A percentile compares a stretch with the other conserved stretches of the same genome.
Evolutionary conservation across 1,139 yeast species (phyloP).

Genomic region (Scheffersomyces stambukii): DNA sequence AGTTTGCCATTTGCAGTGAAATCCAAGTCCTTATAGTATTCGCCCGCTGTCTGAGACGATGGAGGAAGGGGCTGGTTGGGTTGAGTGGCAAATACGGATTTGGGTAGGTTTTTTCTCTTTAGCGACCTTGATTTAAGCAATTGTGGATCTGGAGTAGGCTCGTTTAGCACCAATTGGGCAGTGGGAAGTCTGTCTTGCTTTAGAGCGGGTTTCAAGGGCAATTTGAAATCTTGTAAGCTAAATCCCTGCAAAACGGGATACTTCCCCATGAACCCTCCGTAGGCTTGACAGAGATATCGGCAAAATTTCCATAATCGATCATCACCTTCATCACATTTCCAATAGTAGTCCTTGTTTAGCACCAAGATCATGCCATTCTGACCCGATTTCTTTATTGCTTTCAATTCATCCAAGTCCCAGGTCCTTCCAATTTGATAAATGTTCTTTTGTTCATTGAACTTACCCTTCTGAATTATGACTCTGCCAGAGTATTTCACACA

Average conservation of each 20-base stretch:
- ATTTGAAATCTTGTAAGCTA: slow-evolving; percentile 30
- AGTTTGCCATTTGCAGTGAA: slow-evolving; percentile 43
- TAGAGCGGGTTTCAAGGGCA: slow-evolving; percentile 17
- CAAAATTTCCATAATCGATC: slow-evolving; percentile 60
- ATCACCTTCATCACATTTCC: slow-evolving; percentile 70
- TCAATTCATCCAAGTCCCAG: slow-evolving; percentile 81
- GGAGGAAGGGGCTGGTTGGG: too few relatives aligned
- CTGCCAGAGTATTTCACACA: slow-evolving; percentile 51
- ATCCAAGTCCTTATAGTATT: slow-evolving; percentile 33
- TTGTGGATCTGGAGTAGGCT: slow-evolving; percentile 19
- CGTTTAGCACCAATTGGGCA: slow-evolving; percentile 11
- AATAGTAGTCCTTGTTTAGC: slow-evolving; percentile 77
- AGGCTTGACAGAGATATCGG: slow-evolving; percentile 58
- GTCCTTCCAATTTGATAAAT: slow-evolving; percentile 88
- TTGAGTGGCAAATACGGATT: slow-evolving; percentile 20
- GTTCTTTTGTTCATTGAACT: slow-evolving; percentile 65
- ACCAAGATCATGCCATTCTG: slow-evolving; percentile 57
- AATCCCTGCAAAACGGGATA: slow-evolving; percentile 55
- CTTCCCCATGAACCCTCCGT: slow-evolving; percentile 61
- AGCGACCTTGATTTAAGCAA: slow-evolving; percentile 21
- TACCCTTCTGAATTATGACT: slow-evolving; percentile 79
- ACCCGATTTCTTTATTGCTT: slow-evolving; percentile 48
- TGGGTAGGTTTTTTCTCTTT: slow-evolving; percentile 24
- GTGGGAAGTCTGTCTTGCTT: slow-evolving; percentile 17
- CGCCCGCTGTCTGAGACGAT: slow-evolving; percentile 8